Evolutionary conservation across 2,329 filamentous ascomycete genomes (phyloP).

Genomic region (Nemania sp.): DNA sequence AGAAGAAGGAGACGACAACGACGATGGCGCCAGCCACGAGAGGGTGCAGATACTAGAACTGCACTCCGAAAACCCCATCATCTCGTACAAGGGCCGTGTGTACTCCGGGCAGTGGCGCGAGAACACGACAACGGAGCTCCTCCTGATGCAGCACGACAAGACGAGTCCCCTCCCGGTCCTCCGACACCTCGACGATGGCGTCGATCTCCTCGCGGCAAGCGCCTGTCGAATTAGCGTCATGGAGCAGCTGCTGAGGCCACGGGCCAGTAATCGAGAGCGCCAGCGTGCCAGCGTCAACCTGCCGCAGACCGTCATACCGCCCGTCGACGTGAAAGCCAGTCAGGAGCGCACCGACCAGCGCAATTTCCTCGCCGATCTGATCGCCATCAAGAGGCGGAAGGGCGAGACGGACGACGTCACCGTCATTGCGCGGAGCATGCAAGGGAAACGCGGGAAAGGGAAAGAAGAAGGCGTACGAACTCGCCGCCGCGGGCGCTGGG

Average conservation of each 20-base stretch:
- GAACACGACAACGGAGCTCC: slow-evolving; percentile 81
- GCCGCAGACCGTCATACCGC: slow-evolving; percentile 45
- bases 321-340: slow-evolving; percentile 52
- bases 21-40: slow-evolving; percentile 37
- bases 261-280: slow-evolving; percentile 34
- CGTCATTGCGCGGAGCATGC: slow-evolving; percentile 43
- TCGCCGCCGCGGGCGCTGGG: slow-evolving; percentile 23
- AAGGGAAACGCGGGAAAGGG: slow-evolving; percentile 8
- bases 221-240: slow-evolving; percentile 71
- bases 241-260: slow-evolving; percentile 62
- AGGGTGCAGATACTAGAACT: slow-evolving; percentile 82
- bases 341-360: slow-evolving; percentile 47
- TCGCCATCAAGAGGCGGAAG: slow-evolving; percentile 64
- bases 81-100: slow-evolving; percentile 78
- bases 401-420: slow-evolving; percentile 70
- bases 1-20: not conserved
- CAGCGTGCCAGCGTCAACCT: slow-evolving; percentile 42
- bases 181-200: slow-evolving; percentile 58
- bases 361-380: slow-evolving; percentile 67
- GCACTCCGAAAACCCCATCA: slow-evolving; percentile 73
- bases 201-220: slow-evolving; percentile 74
- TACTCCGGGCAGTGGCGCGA: slow-evolving; percentile 83
- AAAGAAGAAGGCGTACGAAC: not conserved
- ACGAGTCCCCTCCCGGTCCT: slow-evolving; percentile 49
- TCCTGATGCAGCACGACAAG: slow-evolving; percentile 63